Percentiles rank a stretch among this genome's conserved stretches.
phyloP scores from a whole-genome alignment of 2,329 filamentous ascomycete species.

The Aspergillus ibericus region DNA sequence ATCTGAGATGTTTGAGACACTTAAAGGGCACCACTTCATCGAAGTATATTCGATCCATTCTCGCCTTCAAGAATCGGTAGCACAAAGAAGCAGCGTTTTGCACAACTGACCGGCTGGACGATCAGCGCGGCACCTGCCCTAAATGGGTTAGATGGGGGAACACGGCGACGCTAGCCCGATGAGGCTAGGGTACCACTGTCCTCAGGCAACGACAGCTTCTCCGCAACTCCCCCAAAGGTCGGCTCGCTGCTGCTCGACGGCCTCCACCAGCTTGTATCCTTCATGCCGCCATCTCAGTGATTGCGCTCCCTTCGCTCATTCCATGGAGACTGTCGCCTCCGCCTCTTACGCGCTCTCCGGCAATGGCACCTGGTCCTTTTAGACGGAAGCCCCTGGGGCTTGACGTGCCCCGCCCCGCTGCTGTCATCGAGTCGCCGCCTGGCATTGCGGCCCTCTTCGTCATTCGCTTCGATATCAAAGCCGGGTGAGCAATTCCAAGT shows the following conservation, averaged over 20 bases:
- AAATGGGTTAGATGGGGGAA: not conserved
- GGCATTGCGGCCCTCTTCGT: slow-evolving; percentile 77
- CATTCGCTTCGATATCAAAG: slow-evolving; percentile 89
- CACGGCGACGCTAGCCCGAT: slow-evolving; percentile 8
- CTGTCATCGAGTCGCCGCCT: slow-evolving; percentile 40
- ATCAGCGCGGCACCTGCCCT: not conserved
- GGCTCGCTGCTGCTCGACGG: not conserved
- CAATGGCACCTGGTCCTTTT: slow-evolving; percentile 32
- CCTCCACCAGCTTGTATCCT: slow-evolving; percentile 1
- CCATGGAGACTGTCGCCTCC: slow-evolving; percentile 24
- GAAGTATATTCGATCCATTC: not conserved
- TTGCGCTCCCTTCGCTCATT: slow-evolving; percentile 9
- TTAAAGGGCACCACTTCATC: not conserved
- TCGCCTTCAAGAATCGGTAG: not conserved
- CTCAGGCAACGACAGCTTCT: slow-evolving; percentile 15
- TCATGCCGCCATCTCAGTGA: slow-evolving; percentile 10
- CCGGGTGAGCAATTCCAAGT: slow-evolving; percentile 60
- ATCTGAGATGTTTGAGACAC: not conserved
- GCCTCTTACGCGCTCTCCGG: slow-evolving; percentile 9
- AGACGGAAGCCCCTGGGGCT: slow-evolving; percentile 34
- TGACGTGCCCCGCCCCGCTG: slow-evolving; percentile 33
- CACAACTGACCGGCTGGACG: not conserved
- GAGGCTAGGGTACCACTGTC: slow-evolving; percentile 3
- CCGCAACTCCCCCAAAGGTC: slow-evolving; percentile 4
- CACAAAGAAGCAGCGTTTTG: not conserved